Conservation (phyloP, 2,329 filamentous ascomycete species). For the Pestalotiopsis sp. region DNA sequence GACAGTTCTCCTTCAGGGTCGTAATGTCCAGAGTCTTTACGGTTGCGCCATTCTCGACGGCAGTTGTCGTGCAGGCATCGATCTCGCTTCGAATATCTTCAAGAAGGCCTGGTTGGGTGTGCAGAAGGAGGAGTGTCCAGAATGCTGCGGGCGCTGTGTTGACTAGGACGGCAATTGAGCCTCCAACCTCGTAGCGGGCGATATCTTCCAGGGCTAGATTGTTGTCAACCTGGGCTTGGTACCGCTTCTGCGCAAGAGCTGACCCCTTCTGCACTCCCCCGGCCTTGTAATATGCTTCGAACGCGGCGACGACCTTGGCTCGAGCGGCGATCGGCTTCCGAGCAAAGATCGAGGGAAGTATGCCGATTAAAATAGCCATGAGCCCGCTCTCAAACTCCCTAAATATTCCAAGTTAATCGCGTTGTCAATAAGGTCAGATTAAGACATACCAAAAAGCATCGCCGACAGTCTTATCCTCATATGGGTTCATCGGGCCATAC, state of each 20-base stretch:
- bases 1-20: slow-evolving; percentile 39
- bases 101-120: slow-evolving; percentile 37
- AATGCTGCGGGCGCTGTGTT: slow-evolving; percentile 48
- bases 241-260: slow-evolving; percentile 37
- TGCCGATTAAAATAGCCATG: slow-evolving; percentile 37
- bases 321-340: slow-evolving; percentile 37
- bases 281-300: slow-evolving; percentile 36
- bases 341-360: slow-evolving; percentile 39
- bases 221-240: slow-evolving; percentile 38
- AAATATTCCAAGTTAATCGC: slow-evolving; percentile 29
- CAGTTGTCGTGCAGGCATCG: slow-evolving; percentile 2
- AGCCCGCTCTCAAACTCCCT: slow-evolving; percentile 49
- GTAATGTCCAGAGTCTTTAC: slow-evolving; percentile 30
- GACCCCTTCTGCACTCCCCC: slow-evolving; percentile 30
- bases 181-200: slow-evolving; percentile 44
- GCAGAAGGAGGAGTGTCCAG: slow-evolving; percentile 43
- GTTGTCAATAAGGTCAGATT: neutral
- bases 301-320: slow-evolving; percentile 37
- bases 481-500: slow-evolving; percentile 41
- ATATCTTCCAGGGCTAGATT: slow-evolving; percentile 37
- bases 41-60: neutral
- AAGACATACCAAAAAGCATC: slow-evolving; percentile 3
- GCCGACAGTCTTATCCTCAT: slow-evolving; percentile 36
- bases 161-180: slow-evolving; percentile 47
- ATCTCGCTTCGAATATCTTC: slow-evolving; percentile 36